phyloP scores from a whole-genome alignment of 257 asterid genomes.

The Catharanthus roseus region DNA sequence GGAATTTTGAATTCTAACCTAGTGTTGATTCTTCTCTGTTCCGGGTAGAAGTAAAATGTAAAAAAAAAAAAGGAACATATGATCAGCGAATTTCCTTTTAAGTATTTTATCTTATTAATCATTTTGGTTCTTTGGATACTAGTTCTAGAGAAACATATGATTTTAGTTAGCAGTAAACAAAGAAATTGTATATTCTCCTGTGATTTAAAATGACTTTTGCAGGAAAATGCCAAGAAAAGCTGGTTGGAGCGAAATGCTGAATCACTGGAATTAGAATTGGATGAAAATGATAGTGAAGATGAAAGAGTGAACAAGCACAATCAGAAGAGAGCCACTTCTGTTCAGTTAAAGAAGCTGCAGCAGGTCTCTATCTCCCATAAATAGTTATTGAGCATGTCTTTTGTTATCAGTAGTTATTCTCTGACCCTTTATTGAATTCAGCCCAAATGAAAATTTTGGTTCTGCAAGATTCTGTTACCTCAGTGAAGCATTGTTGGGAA shows the following conservation, averaged over 20 bases:
- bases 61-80: no score
- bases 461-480: not conserved
- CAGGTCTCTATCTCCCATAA: slow-evolving; percentile 39
- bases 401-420: not conserved
- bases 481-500: slow-evolving; percentile 1
- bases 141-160: not conserved
- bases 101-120: not conserved
- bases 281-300: slow-evolving; percentile 82
- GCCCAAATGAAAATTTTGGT: not conserved
- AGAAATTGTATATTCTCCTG: not conserved
- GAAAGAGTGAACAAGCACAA: slow-evolving; percentile 64
- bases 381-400: not conserved
- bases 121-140: not conserved
- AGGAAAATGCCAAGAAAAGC: slow-evolving; percentile 79
- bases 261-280: slow-evolving; percentile 67
- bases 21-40: not conserved
- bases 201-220: slow-evolving; percentile 10
- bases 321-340: slow-evolving; percentile 58
- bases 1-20: not conserved
- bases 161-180: not conserved
- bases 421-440: not conserved
- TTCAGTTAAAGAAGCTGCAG: slow-evolving; percentile 65
- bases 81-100: not conserved
- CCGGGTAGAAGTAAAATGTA: not conserved
- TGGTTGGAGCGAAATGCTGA: slow-evolving; percentile 90